A percentile compares a stretch with the other conserved stretches of the same genome.
These are phyloP conservation scores for Aureobasidium musti DNA, from an alignment of 2,329 filamentous ascomycete species.

Conservation along the genomic window DNA sequence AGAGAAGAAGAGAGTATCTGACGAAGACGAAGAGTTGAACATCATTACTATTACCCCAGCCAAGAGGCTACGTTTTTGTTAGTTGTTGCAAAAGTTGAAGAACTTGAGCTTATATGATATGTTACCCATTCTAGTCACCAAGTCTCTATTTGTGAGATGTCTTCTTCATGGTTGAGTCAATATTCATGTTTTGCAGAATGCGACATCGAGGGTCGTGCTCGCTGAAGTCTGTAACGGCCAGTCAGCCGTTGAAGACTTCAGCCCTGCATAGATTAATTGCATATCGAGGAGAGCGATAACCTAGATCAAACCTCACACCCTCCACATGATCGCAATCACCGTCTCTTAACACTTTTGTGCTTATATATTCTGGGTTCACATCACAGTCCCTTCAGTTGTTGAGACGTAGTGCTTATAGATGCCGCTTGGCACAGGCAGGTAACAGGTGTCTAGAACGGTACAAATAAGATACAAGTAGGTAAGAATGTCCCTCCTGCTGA, in stretches of 20 bases:
- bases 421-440: not conserved
- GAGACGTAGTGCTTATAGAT: not conserved
- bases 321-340: not conserved
- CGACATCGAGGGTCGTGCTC: not conserved
- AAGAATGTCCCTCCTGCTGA: not conserved
- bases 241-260: not conserved
- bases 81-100: slow-evolving; percentile 8
- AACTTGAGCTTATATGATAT: slow-evolving; percentile 5
- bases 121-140: not conserved
- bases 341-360: not conserved
- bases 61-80: slow-evolving; percentile 18
- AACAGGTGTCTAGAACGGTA: not conserved
- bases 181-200: not conserved
- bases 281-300: not conserved
- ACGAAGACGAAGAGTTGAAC: not conserved
- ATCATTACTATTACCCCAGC: slow-evolving; percentile 18
- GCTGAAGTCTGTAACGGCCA: not conserved
- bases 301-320: not conserved
- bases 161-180: too few species aligned
- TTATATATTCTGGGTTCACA: not conserved
- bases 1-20: not conserved
- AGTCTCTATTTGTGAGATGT: not conserved
- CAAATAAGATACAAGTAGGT: not conserved
- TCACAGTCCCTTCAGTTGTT: not conserved
- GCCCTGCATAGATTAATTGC: not conserved